Conservation (phyloP, 768 basidiomycete genomes). For the Crepidotus variabilis region DNA sequence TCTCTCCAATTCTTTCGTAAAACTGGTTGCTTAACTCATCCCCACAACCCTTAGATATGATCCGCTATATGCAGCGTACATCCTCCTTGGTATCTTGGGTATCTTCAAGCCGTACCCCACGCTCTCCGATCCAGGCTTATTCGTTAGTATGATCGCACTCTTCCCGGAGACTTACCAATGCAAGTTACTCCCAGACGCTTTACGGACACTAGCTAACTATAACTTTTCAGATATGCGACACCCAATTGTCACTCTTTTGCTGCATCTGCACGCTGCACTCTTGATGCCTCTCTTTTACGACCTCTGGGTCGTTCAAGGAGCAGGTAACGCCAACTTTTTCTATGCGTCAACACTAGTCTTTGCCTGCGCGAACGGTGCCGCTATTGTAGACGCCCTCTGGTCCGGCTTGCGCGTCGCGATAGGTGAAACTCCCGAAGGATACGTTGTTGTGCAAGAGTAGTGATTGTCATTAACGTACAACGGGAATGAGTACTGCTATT, state of each 20-base stretch:
- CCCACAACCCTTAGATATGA: conserved; percentile 56
- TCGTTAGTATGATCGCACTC: conserved; percentile 72
- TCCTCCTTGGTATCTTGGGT: conserved; percentile 73
- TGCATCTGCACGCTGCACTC: conserved; percentile 80
- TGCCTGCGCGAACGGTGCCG: conserved; percentile 83
- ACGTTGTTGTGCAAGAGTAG: conserved; percentile 60
- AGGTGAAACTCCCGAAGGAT: conserved; percentile 48
- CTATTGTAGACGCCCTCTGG: conserved; percentile 76
- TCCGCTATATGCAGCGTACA: conserved; percentile 72
- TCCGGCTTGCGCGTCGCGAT: conserved; percentile 79
- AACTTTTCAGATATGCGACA: conserved; percentile 65
- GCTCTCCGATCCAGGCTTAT: conserved; percentile 84
- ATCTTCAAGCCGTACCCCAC: conserved; percentile 93
- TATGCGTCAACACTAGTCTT: conserved; percentile 95
- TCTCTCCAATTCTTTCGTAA: not conserved
- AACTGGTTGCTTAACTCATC: not conserved
- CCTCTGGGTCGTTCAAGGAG: conserved; percentile 87
- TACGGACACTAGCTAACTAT: not conserved
- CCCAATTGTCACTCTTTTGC: conserved; percentile 77
- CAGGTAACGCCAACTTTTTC: conserved; percentile 98
- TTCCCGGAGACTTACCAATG: conserved; percentile 85
- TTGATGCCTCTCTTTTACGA: conserved; percentile 90
- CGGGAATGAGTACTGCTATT: not conserved
- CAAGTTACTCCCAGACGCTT: conserved; percentile 34
- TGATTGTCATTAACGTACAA: not conserved